A percentile compares a stretch with the other conserved stretches of the same genome.
Evolutionary conservation across 345 rosid genomes (phyloP).

Genomic region (Stellera chamaejasme): DNA sequence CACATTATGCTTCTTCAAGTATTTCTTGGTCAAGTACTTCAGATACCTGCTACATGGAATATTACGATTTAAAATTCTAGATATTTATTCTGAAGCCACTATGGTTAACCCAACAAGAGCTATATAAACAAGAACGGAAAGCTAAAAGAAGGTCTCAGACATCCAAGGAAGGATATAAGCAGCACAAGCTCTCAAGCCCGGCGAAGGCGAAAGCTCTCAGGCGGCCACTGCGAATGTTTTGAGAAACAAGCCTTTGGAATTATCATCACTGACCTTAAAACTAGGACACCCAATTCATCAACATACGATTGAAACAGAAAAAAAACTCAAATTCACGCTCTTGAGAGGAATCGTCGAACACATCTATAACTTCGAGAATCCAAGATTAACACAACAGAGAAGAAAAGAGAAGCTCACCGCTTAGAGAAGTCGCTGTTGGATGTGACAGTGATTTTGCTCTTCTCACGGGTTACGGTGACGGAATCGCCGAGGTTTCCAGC

Average conservation of each 20-base stretch:
- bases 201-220: slow-evolving; percentile 49
- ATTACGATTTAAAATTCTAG: too few species aligned
- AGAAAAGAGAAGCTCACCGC: slow-evolving; percentile 24
- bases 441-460: slow-evolving; percentile 48
- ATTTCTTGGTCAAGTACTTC: slow-evolving; percentile 87
- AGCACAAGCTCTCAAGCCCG: slow-evolving; percentile 40
- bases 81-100: too few species aligned
- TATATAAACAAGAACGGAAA: too few species aligned
- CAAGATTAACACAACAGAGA: too few species aligned
- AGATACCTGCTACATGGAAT: slow-evolving; percentile 39
- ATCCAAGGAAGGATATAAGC: slow-evolving; percentile 26
- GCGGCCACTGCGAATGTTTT: slow-evolving; percentile 58
- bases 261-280: neutral
- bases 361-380: too few species aligned
- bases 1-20: slow-evolving; percentile 88
- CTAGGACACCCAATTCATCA: too few species aligned
- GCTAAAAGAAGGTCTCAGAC: slow-evolving; percentile 14
- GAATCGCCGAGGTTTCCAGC: slow-evolving; percentile 70
- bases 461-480: slow-evolving; percentile 39
- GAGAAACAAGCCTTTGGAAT: slow-evolving; percentile 44
- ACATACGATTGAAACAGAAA: too few species aligned
- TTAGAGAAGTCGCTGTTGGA: slow-evolving; percentile 61
- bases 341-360: too few species aligned
- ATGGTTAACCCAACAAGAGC: too few species aligned
- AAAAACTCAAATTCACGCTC: too few species aligned